Conservation (phyloP, 352 stramenopile genomes). For the Globisporangium okanoganense region DNA sequence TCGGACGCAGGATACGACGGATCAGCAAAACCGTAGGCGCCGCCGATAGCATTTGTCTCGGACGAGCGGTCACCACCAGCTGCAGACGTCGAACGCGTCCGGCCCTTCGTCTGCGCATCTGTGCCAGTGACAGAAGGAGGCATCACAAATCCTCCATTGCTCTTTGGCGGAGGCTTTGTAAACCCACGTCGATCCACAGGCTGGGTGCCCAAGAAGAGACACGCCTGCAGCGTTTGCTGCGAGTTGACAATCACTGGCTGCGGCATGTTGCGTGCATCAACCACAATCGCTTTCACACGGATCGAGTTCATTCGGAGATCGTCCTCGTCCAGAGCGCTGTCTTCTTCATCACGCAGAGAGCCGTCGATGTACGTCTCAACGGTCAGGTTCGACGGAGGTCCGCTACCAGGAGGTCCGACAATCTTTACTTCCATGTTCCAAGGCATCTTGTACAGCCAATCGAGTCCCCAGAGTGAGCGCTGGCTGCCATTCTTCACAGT, state of each 20-base stretch:
- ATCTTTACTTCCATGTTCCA: conserved; percentile 93
- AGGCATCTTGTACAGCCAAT: conserved; percentile 89
- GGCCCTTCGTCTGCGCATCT: conserved; percentile 59
- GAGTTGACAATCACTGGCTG: conserved; percentile 86
- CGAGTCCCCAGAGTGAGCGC: conserved; percentile 73
- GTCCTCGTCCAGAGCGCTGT: conserved; percentile 60
- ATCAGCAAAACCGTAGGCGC: conserved; percentile 51
- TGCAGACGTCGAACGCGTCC: conserved; percentile 53
- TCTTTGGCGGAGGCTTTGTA: conserved; percentile 83
- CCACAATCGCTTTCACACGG: conserved; percentile 83
- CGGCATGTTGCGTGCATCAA: conserved; percentile 84
- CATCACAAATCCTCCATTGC: conserved; percentile 83
- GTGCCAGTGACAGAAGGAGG: conserved; percentile 39
- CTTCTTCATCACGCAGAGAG: conserved; percentile 69
- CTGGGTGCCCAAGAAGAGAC: conserved; percentile 82
- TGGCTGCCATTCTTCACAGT: conserved; percentile 61
- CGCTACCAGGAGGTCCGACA: conserved; percentile 76
- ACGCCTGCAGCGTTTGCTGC: conserved; percentile 83
- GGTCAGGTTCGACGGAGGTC: conserved; percentile 80
- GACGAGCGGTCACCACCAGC: conserved; percentile 60
- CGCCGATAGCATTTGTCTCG: conserved; percentile 41
- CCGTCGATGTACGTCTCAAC: conserved; percentile 88
- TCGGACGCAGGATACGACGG: conserved; percentile 54
- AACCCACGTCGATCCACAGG: conserved; percentile 82
- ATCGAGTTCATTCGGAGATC: conserved; percentile 87